Evolutionary conservation across 1,284 basidiomycete species (phyloP), one percentile per base, ranked within the genome.

Genomic region (Ganoderma leucocontextum): DNA sequence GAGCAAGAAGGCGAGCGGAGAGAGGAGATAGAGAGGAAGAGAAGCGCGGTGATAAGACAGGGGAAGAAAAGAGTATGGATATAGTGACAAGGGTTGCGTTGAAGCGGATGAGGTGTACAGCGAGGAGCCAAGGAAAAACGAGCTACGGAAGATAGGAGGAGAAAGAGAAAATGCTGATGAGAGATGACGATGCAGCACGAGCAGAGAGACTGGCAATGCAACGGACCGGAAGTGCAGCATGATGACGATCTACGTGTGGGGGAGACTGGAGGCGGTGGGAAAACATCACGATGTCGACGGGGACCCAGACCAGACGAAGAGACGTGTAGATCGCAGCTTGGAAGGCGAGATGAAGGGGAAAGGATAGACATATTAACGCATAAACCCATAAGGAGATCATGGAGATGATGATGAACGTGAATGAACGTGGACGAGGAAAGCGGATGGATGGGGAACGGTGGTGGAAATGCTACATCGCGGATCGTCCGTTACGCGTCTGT

Each of bases 401-500:
- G 65, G 67, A 59, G 42, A 49, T 47, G 62, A 15, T 62, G 64
- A 67, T 65, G 65, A 65, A 58, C 13, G 33, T 22, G 62, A n/a
- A 52, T 17, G 33, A 36, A 61, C 29, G 29, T 29, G 59, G 39
- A 64, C 58, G 49, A 36, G 60, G 55, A 61, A 39, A 57, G 42
- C 60, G 44, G 60, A 61, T 49, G 53, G 66, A 63, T 49, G 66
- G 67, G 42, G 35, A 49, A n/a, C 47, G 36, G 53, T 55, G 62
- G 25, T 36, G 25, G 38, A 68, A 70, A 70, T 72, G 67, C 72
- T 72, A 70, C 72, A 71, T 69, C 72, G 70, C 70, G 70, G 67
- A 71, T 70, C 72, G 72, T 71, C 70, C 70, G 65, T 68, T 64
- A 68, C 67, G 67, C 63, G 67, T 71, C 72, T 70, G 72, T 71